Percentiles rank a stretch among this genome's conserved stretches.
Conservation (phyloP, 371 early-diverging fungal species). For the Syncephalastrum contaminatum region DNA sequence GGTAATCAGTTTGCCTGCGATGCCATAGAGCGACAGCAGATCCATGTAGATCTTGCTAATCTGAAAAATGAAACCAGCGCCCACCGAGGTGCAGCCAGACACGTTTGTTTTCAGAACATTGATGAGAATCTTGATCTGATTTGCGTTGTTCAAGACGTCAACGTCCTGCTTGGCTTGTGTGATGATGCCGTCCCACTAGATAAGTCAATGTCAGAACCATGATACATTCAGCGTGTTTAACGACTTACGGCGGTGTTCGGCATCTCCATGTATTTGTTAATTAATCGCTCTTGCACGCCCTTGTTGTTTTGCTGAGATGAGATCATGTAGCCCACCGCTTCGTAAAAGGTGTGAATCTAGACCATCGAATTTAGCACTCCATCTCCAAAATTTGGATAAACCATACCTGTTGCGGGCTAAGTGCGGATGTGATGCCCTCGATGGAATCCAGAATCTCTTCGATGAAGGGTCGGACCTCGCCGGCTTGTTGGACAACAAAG, state of each 20-base stretch:
- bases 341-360: slow-evolving; percentile 93
- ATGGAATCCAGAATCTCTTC: slow-evolving; percentile 88
- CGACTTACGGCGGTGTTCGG: slow-evolving; percentile 80
- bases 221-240: neutral
- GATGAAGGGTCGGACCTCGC: slow-evolving; percentile 87
- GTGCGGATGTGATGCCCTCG: slow-evolving; percentile 80
- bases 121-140: slow-evolving; percentile 81
- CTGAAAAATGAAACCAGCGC: slow-evolving; percentile 83
- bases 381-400: neutral
- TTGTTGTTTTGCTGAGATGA: slow-evolving; percentile 76
- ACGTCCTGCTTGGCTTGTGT: slow-evolving; percentile 70
- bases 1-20: slow-evolving; percentile 83
- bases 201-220: neutral
- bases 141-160: slow-evolving; percentile 73
- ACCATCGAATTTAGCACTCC: neutral
- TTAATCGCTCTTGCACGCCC: slow-evolving; percentile 73
- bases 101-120: slow-evolving; percentile 96
- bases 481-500: slow-evolving; percentile 87
- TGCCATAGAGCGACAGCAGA: slow-evolving; percentile 86
- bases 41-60: slow-evolving; percentile 87
- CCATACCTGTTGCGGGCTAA: slow-evolving; percentile 83
- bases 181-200: slow-evolving; percentile 81
- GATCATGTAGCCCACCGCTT: slow-evolving; percentile 96
- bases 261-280: slow-evolving; percentile 82
- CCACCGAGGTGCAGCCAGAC: slow-evolving; percentile 86